Evolutionary conservation across 148 eudicot genomes (phyloP), one percentile per base, ranked within the genome.

Genomic region (Cornus suecica): DNA sequence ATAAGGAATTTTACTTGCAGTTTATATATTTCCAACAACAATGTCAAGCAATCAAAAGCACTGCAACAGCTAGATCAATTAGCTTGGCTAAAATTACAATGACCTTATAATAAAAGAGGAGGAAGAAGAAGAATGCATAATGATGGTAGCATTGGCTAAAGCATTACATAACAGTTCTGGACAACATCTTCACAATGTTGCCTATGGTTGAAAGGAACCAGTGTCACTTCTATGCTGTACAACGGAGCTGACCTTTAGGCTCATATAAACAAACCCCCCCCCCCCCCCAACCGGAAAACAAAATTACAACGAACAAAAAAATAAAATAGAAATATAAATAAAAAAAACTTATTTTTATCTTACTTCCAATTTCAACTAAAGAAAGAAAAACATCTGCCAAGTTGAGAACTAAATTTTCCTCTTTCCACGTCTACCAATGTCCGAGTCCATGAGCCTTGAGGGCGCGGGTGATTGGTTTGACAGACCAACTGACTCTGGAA

Each of bases 401-500:
- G 11, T 37, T 32, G 69, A 64, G 56, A 69, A 42, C 84, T 90
- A 92, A 22, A 81, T 65, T 83, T 77, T 88, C 70, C 97, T 82
- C 88, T 86, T 94, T 71, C 96, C 89, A 13, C 91, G 94, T 76
- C 88, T 87, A 42, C 87, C 88, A 34, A 87, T 71, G 76, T 92
- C 92, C 66, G 85, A 68, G 86, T 95, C 97, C 77, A 88, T 81
- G 41, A 92, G 88, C 88, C 94, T 87, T 48, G 94, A 89, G 26
- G 94, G 78, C 60, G 82, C 77, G 29, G 90, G 86, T 22, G 78
- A 54, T 22, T 89, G 76, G 41, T 82, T 64, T 66, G 83, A 69
- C 27, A 95, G 83, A 74, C 97, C 99, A 73, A 95, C 71, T 26
- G 99, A 95, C 79, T 95, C 99, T 0, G 99, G 99, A 61, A 95